phyloP scores from a whole-genome alignment of 441 rosid genomes.

The Syzygium syzygioides region DNA sequence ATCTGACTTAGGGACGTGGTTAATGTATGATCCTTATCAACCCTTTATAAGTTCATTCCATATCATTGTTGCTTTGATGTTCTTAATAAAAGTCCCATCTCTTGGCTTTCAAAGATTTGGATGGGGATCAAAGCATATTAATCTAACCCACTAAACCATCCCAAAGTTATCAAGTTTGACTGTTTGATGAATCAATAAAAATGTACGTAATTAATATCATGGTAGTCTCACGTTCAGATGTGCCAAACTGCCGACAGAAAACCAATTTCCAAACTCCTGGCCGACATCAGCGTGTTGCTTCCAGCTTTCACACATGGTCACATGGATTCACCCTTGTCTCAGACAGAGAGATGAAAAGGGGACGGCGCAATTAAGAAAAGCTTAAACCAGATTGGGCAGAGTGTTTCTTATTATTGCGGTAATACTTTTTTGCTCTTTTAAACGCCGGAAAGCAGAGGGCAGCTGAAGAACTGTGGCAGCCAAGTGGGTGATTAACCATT shows the following conservation, averaged over 20 bases:
- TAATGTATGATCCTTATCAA: neutral
- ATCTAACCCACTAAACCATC: neutral
- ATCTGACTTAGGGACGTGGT: neutral
- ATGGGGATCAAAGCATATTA: neutral
- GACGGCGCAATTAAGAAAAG: neutral
- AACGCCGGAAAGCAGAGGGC: neutral
- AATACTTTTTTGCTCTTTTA: neutral
- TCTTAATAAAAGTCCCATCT: neutral
- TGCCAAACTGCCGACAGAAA: neutral
- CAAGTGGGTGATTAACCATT: neutral
- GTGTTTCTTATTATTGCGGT: neutral
- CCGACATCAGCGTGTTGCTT: neutral
- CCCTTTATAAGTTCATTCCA: neutral
- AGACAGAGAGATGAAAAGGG: neutral
- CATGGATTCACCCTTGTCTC: neutral
- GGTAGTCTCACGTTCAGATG: neutral
- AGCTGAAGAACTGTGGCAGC: neutral
- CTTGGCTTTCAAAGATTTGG: neutral
- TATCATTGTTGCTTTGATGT: neutral
- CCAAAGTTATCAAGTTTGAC: neutral
- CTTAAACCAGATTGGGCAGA: neutral
- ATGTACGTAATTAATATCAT: neutral
- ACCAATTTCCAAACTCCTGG: neutral
- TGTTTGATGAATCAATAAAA: neutral
- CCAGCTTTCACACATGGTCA: neutral